phyloP scores from a whole-genome alignment of 2,329 filamentous ascomycete species.

The Venturia oleaginea region DNA sequence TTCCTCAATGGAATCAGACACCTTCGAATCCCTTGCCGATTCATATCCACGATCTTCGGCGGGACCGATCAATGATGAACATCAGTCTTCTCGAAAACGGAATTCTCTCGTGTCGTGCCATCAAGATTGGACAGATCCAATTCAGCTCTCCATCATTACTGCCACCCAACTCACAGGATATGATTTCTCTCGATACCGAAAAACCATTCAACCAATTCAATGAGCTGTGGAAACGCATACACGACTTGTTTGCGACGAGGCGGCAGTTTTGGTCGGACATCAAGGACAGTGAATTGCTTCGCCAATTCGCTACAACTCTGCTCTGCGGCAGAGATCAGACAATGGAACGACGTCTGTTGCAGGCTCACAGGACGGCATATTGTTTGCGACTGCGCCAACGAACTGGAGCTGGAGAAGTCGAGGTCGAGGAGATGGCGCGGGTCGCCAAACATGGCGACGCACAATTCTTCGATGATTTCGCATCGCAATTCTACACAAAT shows the following conservation, averaged over 20 bases:
- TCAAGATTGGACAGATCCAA: background rate
- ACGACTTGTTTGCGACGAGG: background rate
- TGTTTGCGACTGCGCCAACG: background rate
- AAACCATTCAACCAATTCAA: conserved; percentile 3
- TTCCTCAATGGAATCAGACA: background rate
- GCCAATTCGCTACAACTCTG: background rate
- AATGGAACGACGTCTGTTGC: conserved; percentile 1
- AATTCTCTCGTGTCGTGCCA: background rate
- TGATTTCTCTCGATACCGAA: background rate
- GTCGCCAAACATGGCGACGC: background rate
- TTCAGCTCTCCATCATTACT: background rate
- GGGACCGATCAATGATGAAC: background rate
- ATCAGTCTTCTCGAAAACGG: background rate
- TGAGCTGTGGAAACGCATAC: background rate
- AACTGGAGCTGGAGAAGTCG: background rate
- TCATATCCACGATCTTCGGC: conserved; percentile 1
- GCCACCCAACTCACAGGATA: background rate
- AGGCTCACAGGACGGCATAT: conserved; percentile 1
- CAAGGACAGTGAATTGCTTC: conserved; percentile 4
- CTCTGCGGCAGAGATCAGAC: conserved; percentile 3
- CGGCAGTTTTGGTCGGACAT: conserved; percentile 3
- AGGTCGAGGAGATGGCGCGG: background rate
- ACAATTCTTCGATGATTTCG: background rate
- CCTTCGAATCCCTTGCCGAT: conserved; percentile 1
- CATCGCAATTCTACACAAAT: background rate